Conservation (phyloP, 768 basidiomycete genomes). For the Mycena pura region DNA sequence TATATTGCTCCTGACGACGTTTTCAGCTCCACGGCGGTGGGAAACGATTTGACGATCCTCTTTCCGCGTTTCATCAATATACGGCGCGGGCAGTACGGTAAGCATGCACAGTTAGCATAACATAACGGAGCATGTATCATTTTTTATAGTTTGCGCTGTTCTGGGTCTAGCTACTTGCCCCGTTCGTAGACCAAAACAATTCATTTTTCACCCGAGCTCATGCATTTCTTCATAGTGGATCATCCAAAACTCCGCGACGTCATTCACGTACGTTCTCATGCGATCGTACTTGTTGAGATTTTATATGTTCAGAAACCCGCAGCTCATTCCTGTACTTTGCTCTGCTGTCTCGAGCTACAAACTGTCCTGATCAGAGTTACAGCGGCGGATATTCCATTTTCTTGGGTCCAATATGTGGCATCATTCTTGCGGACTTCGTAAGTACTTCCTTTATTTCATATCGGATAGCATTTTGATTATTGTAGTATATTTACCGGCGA, state of each 20-base stretch:
- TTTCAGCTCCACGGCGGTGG: slow-evolving; percentile 25
- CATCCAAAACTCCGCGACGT: slow-evolving; percentile 55
- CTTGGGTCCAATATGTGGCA: slow-evolving; percentile 67
- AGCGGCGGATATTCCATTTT: slow-evolving; percentile 64
- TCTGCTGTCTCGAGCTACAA: neutral
- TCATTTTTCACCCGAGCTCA: too few relatives aligned
- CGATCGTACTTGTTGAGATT: too few relatives aligned
- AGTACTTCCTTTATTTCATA: neutral
- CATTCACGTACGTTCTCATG: slow-evolving; percentile 60
- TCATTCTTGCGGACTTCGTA: slow-evolving; percentile 46
- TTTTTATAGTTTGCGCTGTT: too few relatives aligned
- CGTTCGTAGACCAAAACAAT: too few relatives aligned
- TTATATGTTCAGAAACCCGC: too few relatives aligned
- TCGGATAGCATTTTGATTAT: neutral
- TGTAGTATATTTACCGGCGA: slow-evolving; percentile 17
- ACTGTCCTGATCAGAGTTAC: neutral
- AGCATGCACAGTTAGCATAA: slow-evolving; percentile 49
- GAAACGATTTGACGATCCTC: slow-evolving; percentile 53
- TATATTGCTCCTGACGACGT: neutral
- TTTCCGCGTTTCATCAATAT: slow-evolving; percentile 45
- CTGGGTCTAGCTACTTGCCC: too few relatives aligned
- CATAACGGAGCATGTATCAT: too few relatives aligned
- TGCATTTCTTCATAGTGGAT: slow-evolving; percentile 49
- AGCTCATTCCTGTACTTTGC: slow-evolving; percentile 22
- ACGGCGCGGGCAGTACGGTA: slow-evolving; percentile 60